phyloP scores from a whole-genome alignment of 2,329 filamentous ascomycete genomes.

The Microsporum audouinii region DNA sequence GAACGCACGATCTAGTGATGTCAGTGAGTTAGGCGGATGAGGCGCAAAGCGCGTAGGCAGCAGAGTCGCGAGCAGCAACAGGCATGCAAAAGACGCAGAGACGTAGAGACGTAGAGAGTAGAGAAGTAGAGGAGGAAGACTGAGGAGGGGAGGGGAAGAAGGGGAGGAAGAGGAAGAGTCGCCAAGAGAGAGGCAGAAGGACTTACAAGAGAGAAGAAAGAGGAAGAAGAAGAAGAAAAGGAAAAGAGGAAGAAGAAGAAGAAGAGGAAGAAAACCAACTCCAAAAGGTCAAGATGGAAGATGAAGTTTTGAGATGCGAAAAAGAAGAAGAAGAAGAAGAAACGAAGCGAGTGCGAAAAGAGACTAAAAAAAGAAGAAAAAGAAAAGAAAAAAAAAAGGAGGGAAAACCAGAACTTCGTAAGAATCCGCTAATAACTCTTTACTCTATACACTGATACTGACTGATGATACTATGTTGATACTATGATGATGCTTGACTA shows the following conservation, averaged over 20 bases:
- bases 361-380: not conserved
- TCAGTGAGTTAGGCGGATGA: not conserved
- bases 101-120: not conserved
- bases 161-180: not conserved
- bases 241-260: not conserved
- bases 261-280: not conserved
- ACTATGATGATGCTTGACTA: not conserved
- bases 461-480: not conserved
- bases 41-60: not conserved
- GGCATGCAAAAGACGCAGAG: not conserved
- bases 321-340: not conserved
- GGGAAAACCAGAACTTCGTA: not conserved
- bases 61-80: slow-evolving; percentile 2
- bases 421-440: too few relatives aligned
- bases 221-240: not conserved
- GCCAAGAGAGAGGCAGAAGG: not conserved
- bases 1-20: not conserved
- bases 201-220: not conserved
- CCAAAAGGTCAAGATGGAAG: not conserved
- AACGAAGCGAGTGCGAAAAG: not conserved
- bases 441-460: too few relatives aligned
- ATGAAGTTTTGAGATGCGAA: not conserved
- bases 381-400: not conserved
- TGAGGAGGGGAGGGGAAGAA: slow-evolving; percentile 1
- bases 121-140: not conserved